Conservation (phyloP, 192 early-diverging fungal species). For the Linnemannia hyalina region DNA sequence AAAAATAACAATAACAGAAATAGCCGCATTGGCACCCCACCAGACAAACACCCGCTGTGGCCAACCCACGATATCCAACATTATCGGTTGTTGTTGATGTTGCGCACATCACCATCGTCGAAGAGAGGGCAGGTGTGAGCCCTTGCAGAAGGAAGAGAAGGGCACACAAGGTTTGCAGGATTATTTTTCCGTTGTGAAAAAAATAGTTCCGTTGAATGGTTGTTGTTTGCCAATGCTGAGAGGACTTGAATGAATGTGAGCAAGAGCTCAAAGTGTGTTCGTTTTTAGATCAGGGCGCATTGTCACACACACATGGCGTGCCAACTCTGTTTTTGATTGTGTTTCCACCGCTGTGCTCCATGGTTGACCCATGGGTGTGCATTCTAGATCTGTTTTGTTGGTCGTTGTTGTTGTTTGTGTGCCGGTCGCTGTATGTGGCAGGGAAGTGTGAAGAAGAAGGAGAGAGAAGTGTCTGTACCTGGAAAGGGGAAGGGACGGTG, state of each 20-base stretch:
- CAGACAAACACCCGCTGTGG: background rate
- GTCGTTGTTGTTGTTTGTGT: background rate
- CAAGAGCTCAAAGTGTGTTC: background rate
- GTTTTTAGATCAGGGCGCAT: slow-evolving; percentile 3
- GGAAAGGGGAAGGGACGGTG: background rate
- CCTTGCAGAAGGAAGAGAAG: background rate
- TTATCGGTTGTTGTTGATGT: background rate
- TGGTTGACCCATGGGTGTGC: background rate
- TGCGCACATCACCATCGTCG: too few relatives aligned
- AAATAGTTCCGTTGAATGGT: background rate
- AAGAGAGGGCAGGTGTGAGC: background rate
- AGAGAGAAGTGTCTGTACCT: background rate
- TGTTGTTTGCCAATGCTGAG: background rate
- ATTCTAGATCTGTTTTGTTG: background rate
- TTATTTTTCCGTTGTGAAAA: background rate
- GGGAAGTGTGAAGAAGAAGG: background rate
- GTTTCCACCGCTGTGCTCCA: background rate
- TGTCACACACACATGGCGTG: background rate
- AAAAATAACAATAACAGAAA: background rate
- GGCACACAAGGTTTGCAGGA: background rate
- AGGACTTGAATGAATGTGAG: background rate
- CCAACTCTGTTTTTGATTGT: too few relatives aligned
- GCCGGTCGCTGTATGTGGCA: background rate
- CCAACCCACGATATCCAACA: background rate
- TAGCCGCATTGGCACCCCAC: background rate